Evolutionary conservation across 176 grass and related monocot species (phyloP).

Genomic region (Cenchrus fungigraminus): DNA sequence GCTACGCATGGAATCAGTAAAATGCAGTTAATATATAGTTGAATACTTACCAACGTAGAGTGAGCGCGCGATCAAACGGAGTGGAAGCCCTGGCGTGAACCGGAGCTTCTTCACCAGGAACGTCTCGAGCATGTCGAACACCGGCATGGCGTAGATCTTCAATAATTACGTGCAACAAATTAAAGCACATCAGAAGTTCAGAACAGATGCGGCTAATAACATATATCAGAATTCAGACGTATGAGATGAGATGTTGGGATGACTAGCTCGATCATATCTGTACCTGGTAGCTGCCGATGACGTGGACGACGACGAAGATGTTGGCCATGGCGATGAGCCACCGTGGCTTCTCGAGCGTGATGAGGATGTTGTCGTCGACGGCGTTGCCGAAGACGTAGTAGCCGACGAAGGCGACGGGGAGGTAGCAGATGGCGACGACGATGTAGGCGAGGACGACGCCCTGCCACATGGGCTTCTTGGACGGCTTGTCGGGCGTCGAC

Average conservation of each 20-base stretch:
- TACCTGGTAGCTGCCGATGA: conserved; percentile 75
- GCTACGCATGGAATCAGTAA: not conserved
- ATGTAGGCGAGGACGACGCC: conserved; percentile 69
- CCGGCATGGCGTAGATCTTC: conserved; percentile 62
- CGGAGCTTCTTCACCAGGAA: conserved; percentile 62
- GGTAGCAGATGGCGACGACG: conserved; percentile 73
- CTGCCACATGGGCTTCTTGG: conserved; percentile 78
- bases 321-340: conserved; percentile 78
- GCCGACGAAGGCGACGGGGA: conserved; percentile 70
- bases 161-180: not conserved
- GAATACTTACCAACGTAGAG: conserved; percentile 48
- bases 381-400: conserved; percentile 72
- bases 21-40: not conserved
- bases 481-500: conserved; percentile 62
- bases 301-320: conserved; percentile 72
- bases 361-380: conserved; percentile 81
- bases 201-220: no score
- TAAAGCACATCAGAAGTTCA: no score
- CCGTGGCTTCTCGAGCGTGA: conserved; percentile 64
- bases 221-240: no score
- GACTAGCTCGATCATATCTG: no score
- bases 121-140: conserved; percentile 72
- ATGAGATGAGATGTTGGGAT: not conserved
- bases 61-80: conserved; percentile 44
- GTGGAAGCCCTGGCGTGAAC: conserved; percentile 46